These are phyloP conservation scores for Aspergillus pseudotamarii DNA, from an alignment of 2,329 filamentous ascomycete genomes.

Conservation along the genomic window DNA sequence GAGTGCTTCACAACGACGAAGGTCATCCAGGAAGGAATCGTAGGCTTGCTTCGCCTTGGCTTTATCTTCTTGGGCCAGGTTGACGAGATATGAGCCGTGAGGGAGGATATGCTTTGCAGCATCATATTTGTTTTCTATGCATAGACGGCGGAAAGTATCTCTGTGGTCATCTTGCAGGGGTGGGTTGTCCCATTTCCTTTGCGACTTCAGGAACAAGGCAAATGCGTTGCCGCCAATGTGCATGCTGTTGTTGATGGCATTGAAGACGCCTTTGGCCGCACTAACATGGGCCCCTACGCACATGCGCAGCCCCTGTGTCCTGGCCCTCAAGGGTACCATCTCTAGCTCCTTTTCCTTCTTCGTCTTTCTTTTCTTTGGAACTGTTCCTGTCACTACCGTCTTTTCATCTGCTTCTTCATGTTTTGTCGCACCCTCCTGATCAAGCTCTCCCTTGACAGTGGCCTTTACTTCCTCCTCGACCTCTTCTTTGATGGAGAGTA, in stretches of 20 bases:
- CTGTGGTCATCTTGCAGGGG: slow-evolving; percentile 69
- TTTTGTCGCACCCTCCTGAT: slow-evolving; percentile 20
- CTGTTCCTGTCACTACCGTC: slow-evolving; percentile 52
- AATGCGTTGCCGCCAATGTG: slow-evolving; percentile 89
- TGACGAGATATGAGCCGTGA: slow-evolving; percentile 95
- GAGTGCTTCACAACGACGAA: slow-evolving; percentile 79
- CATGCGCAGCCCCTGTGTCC: slow-evolving; percentile 75
- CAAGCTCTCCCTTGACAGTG: background rate
- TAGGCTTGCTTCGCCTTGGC: slow-evolving; percentile 86
- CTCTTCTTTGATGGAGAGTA: slow-evolving; percentile 19
- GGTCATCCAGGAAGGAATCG: slow-evolving; percentile 80
- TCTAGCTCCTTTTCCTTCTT: slow-evolving; percentile 58
- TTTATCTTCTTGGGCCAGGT: slow-evolving; percentile 81
- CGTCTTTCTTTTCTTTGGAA: slow-evolving; percentile 53
- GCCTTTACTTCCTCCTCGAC: slow-evolving; percentile 18
- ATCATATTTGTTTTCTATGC: slow-evolving; percentile 71
- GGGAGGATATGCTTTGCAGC: slow-evolving; percentile 75
- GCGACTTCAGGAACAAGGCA: slow-evolving; percentile 92
- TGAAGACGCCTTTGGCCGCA: slow-evolving; percentile 87
- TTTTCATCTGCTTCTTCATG: slow-evolving; percentile 22
- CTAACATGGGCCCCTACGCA: slow-evolving; percentile 92
- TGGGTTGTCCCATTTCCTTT: slow-evolving; percentile 91
- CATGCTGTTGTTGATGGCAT: slow-evolving; percentile 75
- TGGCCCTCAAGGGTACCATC: slow-evolving; percentile 65
- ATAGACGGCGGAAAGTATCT: slow-evolving; percentile 69